Base-by-base conservation (phyloP, 1,284 basidiomycete species). In the Rhodotorula sp. region DNA sequence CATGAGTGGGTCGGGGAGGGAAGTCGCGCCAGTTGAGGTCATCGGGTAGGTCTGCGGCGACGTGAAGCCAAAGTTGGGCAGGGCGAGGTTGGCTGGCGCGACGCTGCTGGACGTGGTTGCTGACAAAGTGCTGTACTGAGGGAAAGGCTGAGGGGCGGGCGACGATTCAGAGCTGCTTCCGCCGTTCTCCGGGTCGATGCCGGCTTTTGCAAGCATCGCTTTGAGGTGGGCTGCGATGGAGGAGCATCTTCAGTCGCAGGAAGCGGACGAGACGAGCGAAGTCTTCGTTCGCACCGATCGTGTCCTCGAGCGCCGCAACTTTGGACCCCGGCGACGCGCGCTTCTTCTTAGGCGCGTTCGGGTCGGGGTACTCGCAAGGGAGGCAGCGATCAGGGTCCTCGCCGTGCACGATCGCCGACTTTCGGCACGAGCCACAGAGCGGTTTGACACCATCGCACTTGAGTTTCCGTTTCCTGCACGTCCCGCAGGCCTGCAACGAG, bases 391-490 rank as follows among this genome's bases (percentile, higher is more conserved):
- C 19, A 5, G 34, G 10, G 36, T 61, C 36, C 36, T 61, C 70
- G 55, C 70, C 70, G 54, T 66, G 70, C 15, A 59, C 70, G 20
- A 57, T 19, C 1, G 70, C 70, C 17, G 54, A 55, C 36, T 52
- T 59, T 2, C 9, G 17, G 53, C 73, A 74, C 1, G 65, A 59
- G 0, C 62, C 62, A 51, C 73, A 74, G 7, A 61, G 34, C 0
- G 73, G 70, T 5, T 62, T 57, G 17, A 29, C 46, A 9, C 65
- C 68, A 34, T 73, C 71, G 56, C 72, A 74, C 44, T 65, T 68
- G 59, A 74, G 65, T 54, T 74, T 70, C 20, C 66, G 61, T 22
- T 47, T 24, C 4, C 68, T 30, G 51, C 57, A 59, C 2, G 52
- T 36, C 46, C 54, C 22, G 51, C 66, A 67, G 9, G 66, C 66